Conservation (phyloP, 2,329 filamentous ascomycete genomes). For the Clarireedia homoeocarpa region DNA sequence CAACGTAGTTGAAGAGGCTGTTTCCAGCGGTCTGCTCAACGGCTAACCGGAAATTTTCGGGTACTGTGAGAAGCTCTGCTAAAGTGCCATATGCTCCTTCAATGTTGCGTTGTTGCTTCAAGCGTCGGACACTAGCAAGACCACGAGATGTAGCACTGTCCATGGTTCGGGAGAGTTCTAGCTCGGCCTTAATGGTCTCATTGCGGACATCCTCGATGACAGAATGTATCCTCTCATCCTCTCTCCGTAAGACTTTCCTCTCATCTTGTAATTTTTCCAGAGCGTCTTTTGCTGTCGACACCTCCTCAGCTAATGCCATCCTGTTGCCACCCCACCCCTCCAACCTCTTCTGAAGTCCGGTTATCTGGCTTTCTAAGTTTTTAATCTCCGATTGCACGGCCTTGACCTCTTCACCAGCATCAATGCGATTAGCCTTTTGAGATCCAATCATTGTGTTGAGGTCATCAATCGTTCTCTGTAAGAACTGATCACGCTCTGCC, state of each 20-base stretch:
- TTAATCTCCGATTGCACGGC: constrained; percentile 64
- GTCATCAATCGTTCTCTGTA: constrained; percentile 73
- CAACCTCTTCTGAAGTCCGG: constrained; percentile 61
- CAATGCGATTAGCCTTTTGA: constrained; percentile 76
- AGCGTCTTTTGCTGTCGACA: constrained; percentile 69
- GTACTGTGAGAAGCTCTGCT: constrained; percentile 84
- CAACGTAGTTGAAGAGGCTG: constrained; percentile 92
- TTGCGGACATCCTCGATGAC: constrained; percentile 67
- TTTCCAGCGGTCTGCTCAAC: constrained; percentile 89
- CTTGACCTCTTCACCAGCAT: constrained; percentile 75
- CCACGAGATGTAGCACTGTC: constrained; percentile 82
- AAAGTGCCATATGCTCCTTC: constrained; percentile 87
- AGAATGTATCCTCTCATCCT: constrained; percentile 79
- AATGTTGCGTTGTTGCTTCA: constrained; percentile 73
- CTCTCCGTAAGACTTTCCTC: constrained; percentile 77
- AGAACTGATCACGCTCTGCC: constrained; percentile 75
- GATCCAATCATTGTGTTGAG: constrained; percentile 67
- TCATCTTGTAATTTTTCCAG: constrained; percentile 77
- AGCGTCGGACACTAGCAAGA: constrained; percentile 74
- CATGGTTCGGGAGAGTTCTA: constrained; percentile 74
- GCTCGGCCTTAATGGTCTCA: constrained; percentile 71
- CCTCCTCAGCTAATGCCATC: constrained; percentile 62
- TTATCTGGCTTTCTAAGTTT: constrained; percentile 64
- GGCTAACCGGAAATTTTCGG: constrained; percentile 76
- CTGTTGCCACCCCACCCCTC: constrained; percentile 73